phyloP scores from a whole-genome alignment of 345 rosid species.

The Syzygium grande region DNA sequence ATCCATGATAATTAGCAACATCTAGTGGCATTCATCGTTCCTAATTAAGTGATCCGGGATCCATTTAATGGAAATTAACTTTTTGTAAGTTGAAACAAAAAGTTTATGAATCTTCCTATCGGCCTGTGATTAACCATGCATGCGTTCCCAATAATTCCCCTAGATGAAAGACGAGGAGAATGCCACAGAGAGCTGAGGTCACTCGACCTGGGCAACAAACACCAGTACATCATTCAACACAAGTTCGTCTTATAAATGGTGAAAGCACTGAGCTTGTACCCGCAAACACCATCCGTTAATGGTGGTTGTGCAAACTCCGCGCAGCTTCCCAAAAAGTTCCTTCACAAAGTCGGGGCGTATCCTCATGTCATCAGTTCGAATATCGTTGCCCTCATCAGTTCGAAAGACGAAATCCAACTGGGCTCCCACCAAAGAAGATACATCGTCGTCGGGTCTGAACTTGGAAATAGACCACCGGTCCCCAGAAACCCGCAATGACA shows the following conservation, averaged over 20 bases:
- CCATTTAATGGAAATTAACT: neutral
- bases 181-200: neutral
- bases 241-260: neutral
- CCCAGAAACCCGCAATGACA: neutral
- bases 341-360: too few species aligned
- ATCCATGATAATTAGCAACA: neutral
- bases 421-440: neutral
- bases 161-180: neutral
- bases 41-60: neutral
- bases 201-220: neutral
- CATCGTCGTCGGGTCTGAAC: neutral
- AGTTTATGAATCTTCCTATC: neutral
- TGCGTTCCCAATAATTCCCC: neutral
- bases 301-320: too few species aligned
- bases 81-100: too few species aligned
- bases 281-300: too few species aligned
- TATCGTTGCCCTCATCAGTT: neutral
- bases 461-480: too few species aligned
- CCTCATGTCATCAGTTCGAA: too few species aligned
- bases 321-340: too few species aligned
- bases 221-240: neutral
- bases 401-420: neutral
- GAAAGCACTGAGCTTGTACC: too few species aligned
- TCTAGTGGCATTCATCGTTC: neutral
- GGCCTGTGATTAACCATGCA: neutral